Evolutionary conservation across 2,329 filamentous ascomycete genomes (phyloP).

Genomic region (Aspergillus persii): DNA sequence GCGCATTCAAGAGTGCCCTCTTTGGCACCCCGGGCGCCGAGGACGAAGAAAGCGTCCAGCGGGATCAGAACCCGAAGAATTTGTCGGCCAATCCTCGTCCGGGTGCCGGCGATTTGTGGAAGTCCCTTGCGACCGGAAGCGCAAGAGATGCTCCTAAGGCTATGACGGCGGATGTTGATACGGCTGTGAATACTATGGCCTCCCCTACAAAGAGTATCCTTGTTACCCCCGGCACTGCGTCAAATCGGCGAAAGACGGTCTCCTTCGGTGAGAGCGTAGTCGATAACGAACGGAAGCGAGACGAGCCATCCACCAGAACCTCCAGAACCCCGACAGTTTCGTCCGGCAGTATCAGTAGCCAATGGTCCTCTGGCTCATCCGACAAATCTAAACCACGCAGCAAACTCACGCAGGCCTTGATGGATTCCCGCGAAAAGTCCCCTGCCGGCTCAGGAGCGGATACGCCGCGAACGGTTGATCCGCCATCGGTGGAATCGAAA

Average conservation of each 20-base stretch:
- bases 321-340: conserved; percentile 47
- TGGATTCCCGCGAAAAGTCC: conserved; percentile 40
- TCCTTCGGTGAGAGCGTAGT: conserved; percentile 58
- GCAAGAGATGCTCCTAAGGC: conserved; percentile 20
- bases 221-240: conserved; percentile 60
- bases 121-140: conserved; percentile 18
- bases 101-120: conserved; percentile 21
- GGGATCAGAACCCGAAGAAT: conserved; percentile 14
- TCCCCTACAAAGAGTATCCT: conserved; percentile 63
- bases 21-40: conserved; percentile 61
- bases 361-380: conserved; percentile 38
- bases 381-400: conserved; percentile 37
- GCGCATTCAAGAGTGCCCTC: conserved; percentile 64
- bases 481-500: conserved; percentile 14
- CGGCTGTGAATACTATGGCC: conserved; percentile 30
- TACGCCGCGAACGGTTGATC: conserved; percentile 10
- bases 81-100: conserved; percentile 17
- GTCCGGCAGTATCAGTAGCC: conserved; percentile 47
- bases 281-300: conserved; percentile 55
- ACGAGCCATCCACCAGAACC: conserved; percentile 42
- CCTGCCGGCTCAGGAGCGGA: conserved; percentile 24
- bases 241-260: conserved; percentile 58
- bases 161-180: conserved; percentile 22
- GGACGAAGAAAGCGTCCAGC: conserved; percentile 35
- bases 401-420: conserved; percentile 40